Conservation (phyloP, 768 basidiomycete genomes). For the Leccinum ochraceum region DNA sequence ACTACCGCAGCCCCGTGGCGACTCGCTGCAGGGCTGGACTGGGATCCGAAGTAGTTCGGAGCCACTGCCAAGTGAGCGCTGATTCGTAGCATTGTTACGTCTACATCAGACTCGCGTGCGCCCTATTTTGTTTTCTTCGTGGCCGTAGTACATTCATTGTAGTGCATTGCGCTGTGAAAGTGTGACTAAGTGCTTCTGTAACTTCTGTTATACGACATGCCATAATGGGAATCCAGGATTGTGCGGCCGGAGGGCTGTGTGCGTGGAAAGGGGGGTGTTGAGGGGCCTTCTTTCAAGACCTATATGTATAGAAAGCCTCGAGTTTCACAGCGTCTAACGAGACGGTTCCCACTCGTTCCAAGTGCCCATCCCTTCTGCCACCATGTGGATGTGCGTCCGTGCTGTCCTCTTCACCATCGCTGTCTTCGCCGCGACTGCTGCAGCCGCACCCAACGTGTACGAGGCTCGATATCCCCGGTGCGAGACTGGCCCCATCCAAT, state of each 20-base stretch:
- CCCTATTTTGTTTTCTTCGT: too few relatives aligned
- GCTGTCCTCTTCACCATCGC: slow-evolving; percentile 9
- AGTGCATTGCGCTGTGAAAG: too few relatives aligned
- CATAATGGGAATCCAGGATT: too few relatives aligned
- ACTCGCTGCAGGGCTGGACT: too few relatives aligned
- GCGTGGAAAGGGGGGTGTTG: background rate
- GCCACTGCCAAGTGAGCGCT: too few relatives aligned
- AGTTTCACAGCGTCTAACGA: background rate
- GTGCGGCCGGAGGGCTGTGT: background rate
- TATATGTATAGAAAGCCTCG: slow-evolving; percentile 15
- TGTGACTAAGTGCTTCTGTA: too few relatives aligned
- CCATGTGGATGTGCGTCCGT: slow-evolving; percentile 11
- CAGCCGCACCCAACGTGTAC: slow-evolving; percentile 10
- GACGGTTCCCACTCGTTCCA: background rate
- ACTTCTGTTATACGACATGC: too few relatives aligned
- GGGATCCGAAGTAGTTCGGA: too few relatives aligned
- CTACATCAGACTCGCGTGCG: too few relatives aligned
- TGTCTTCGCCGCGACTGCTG: slow-evolving; percentile 10
- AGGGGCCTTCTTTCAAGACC: background rate
- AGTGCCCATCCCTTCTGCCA: background rate
- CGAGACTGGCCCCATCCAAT: slow-evolving; percentile 12
- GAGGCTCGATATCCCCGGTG: slow-evolving; percentile 9
- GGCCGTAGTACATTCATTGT: too few relatives aligned
- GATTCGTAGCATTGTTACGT: too few relatives aligned
- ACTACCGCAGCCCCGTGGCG: too few relatives aligned